Percentiles rank a stretch among this genome's conserved stretches.
These are phyloP conservation scores for Amanita subjunquillea DNA, from an alignment of 768 basidiomycete genomes.

Conservation along the genomic window DNA sequence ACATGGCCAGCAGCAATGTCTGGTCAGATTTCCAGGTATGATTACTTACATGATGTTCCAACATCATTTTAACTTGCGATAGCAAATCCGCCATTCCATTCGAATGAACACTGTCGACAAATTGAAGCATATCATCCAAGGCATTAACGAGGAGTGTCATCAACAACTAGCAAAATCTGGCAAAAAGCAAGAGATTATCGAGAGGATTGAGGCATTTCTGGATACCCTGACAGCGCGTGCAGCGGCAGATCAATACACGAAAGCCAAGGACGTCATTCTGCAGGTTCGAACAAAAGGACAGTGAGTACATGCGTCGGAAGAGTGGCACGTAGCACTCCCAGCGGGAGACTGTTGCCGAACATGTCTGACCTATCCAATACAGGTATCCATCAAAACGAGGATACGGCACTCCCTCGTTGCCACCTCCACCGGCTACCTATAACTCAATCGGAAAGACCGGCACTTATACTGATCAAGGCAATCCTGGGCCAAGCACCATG, in stretches of 20 bases:
- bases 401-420: slow-evolving; percentile 6
- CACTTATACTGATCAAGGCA: slow-evolving; percentile 14
- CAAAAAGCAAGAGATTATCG: slow-evolving; percentile 83
- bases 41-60: neutral
- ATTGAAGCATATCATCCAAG: slow-evolving; percentile 72
- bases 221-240: slow-evolving; percentile 52
- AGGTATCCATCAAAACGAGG: slow-evolving; percentile 4
- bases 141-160: slow-evolving; percentile 71
- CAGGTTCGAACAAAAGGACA: slow-evolving; percentile 56
- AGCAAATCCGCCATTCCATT: slow-evolving; percentile 64
- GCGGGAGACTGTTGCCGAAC: neutral
- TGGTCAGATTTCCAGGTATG: slow-evolving; percentile 71
- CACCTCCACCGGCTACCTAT: slow-evolving; percentile 12
- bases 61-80: slow-evolving; percentile 8
- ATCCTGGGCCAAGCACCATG: slow-evolving; percentile 22
- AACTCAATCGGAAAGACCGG: slow-evolving; percentile 19
- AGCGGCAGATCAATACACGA: slow-evolving; percentile 52
- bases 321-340: neutral
- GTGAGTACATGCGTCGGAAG: slow-evolving; percentile 35
- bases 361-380: slow-evolving; percentile 1
- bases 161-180: slow-evolving; percentile 64
- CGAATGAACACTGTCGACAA: slow-evolving; percentile 77
- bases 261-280: slow-evolving; percentile 53
- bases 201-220: slow-evolving; percentile 52
- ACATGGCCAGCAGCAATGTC: slow-evolving; percentile 50